Percentiles rank a stretch among this genome's conserved stretches.
phyloP scores from a whole-genome alignment of 495 filamentous ascomycete genomes.

The Annulohypoxylon stygium region DNA sequence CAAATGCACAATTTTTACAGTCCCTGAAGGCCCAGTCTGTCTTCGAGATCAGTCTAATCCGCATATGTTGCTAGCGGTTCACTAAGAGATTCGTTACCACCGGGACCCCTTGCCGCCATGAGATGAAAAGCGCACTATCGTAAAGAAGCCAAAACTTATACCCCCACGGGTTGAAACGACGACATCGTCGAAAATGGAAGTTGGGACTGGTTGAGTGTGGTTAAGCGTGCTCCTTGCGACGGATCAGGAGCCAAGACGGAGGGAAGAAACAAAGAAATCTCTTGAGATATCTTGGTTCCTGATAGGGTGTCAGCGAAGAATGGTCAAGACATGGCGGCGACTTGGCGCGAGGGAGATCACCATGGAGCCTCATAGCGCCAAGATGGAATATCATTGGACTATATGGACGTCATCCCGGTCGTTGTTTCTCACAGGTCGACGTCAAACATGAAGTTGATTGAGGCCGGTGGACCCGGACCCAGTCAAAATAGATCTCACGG shows the following conservation, averaged over 20 bases:
- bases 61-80: conserved; percentile 13
- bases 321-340: conserved; percentile 27
- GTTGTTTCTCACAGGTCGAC: conserved; percentile 35
- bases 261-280: conserved; percentile 28
- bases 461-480: conserved; percentile 42
- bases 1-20: conserved; percentile 26
- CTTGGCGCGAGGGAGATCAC: conserved; percentile 46
- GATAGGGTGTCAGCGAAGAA: conserved; percentile 22
- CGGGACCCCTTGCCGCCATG: neutral
- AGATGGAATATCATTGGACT: conserved; percentile 27
- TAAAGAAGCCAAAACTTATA: neutral
- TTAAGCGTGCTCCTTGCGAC: conserved; percentile 13
- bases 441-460: conserved; percentile 49
- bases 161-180: conserved; percentile 31
- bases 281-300: conserved; percentile 27
- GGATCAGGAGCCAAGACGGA: conserved; percentile 22
- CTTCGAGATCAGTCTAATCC: conserved; percentile 22
- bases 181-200: conserved; percentile 43
- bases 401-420: conserved; percentile 17
- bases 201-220: conserved; percentile 11
- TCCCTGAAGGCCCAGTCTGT: neutral
- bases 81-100: conserved; percentile 2
- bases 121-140: neutral
- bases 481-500: conserved; percentile 31
- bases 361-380: conserved; percentile 41